Conservation (phyloP, 345 rosid genomes). For the Acer saccharum region DNA sequence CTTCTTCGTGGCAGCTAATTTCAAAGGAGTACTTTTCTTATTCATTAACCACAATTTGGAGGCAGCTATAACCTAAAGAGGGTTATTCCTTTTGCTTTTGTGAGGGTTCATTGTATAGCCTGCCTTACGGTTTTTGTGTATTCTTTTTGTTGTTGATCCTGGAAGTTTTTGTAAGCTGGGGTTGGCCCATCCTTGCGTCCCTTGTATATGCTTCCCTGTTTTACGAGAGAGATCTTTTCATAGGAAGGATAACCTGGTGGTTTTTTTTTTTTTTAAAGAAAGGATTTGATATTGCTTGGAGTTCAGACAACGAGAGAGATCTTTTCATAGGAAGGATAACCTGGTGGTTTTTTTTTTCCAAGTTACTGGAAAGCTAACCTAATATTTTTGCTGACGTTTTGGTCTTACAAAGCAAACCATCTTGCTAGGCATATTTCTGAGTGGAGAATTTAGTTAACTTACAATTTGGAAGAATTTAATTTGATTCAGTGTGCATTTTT, state of each 20-base stretch:
- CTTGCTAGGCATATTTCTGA: not conserved
- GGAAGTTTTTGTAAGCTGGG: too few species aligned
- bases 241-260: not conserved
- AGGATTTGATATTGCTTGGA: not conserved
- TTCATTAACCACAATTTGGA: not conserved
- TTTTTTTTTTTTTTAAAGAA: not conserved
- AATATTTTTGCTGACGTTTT: not conserved
- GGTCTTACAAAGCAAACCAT: not conserved
- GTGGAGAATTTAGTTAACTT: not conserved
- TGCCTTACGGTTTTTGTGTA: not conserved
- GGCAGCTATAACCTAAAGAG: not conserved
- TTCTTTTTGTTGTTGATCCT: not conserved
- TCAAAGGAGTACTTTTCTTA: not conserved
- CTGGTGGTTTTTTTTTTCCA: not conserved
- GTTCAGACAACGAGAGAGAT: not conserved
- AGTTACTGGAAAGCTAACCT: not conserved
- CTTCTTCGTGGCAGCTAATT: not conserved
- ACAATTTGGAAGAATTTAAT: not conserved
- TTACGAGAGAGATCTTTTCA: not conserved
- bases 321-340: not conserved
- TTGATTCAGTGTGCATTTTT: not conserved
- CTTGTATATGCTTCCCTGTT: too few species aligned
- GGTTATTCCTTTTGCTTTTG: not conserved
- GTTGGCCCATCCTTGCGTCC: not conserved
- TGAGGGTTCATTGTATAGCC: not conserved